Evolutionary conservation across 1,139 yeast genomes (phyloP), one percentile per base, ranked within the genome.

Genomic region (Debaryomycetaceae sp.): DNA sequence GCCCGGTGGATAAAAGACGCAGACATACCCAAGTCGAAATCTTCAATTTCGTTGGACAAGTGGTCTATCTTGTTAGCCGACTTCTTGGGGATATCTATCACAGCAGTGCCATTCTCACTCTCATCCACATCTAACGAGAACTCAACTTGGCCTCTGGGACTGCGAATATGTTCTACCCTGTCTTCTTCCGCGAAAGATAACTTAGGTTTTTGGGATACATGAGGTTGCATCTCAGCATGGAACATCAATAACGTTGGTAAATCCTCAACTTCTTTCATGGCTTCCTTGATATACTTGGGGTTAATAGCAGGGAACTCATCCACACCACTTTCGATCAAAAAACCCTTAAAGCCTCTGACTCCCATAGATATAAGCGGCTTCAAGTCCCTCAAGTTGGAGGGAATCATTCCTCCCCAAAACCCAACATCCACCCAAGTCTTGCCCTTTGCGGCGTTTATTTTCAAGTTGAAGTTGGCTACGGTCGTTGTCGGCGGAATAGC

Each of bases 401-500:
- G 98, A 30, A 91, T 77, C 47, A 89, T 67, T 0, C 97, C 98
- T 40, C 97, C 98, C 97, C 97, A 91, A 60, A 91, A 89, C 0
- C 89, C 97, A 9, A 87, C 89, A 56, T 91, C 96, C 30, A 87
- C 94, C 95, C 95, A 89, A 44, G 91, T 78, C 59, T 89, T 86
- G 39, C 80, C 84, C 46, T 70, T 64, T 1, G 96, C 94, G 1
- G 97, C 96, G 14, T 73, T 68, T 43, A 87, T 70, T 58, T 91
- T 91, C 45, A 75, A 66, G 42, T 84, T 73, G 56, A 91, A 78
- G 61, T 89, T 87, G 45, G 75, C 79, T 2, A 89, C 73, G 2
- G 86, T 87, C 1, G 97, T 89, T 1, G 97, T 91, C 19, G 97
- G 97, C 1, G 97, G 97, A 40, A 89, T 84, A 2, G 97, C 96